These are phyloP conservation scores for Coniochaeta sp. DNA, from an alignment of 2,329 filamentous ascomycete species.

Conservation along the genomic window DNA sequence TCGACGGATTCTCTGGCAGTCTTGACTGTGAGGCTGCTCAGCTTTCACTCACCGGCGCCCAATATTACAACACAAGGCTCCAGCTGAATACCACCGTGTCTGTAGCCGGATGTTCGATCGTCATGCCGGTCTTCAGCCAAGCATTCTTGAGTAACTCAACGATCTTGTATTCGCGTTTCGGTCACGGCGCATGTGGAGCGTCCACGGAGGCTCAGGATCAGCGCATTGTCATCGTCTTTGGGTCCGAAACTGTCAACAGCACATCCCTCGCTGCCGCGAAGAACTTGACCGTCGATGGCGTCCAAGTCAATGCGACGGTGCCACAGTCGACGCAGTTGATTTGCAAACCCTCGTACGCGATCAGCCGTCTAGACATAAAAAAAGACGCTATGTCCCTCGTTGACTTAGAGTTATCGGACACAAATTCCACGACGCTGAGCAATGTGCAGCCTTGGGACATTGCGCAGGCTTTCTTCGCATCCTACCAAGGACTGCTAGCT, in stretches of 20 bases:
- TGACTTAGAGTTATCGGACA: slow-evolving; percentile 6
- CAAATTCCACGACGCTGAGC: slow-evolving; percentile 7
- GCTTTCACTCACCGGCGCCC: slow-evolving; percentile 16
- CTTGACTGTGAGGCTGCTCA: slow-evolving; percentile 23
- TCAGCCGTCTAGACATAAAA: slow-evolving; percentile 14
- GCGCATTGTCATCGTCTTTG: slow-evolving; percentile 16
- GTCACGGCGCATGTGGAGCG: slow-evolving; percentile 12
- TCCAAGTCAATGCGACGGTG: slow-evolving; percentile 9
- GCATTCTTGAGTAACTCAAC: slow-evolving; percentile 2
- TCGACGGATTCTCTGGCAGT: slow-evolving; percentile 24
- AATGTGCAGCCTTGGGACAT: slow-evolving; percentile 17
- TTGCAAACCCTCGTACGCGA: slow-evolving; percentile 17
- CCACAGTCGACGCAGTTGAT: slow-evolving; percentile 17
- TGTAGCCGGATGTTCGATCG: slow-evolving; percentile 9
- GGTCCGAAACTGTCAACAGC: background rate
- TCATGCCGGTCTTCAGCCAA: slow-evolving; percentile 12
- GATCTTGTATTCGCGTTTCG: slow-evolving; percentile 15
- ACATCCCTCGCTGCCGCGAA: slow-evolving; percentile 10
- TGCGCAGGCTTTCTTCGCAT: slow-evolving; percentile 15
- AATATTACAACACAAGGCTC: slow-evolving; percentile 10
- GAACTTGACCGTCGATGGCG: background rate
- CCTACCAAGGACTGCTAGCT: slow-evolving; percentile 8
- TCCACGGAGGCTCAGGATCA: slow-evolving; percentile 11
- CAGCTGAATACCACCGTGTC: slow-evolving; percentile 22
- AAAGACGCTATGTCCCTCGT: slow-evolving; percentile 15